These are phyloP conservation scores for Geotrichum bryndzae DNA, from an alignment of 1,139 yeast species.

Conservation along the genomic window DNA sequence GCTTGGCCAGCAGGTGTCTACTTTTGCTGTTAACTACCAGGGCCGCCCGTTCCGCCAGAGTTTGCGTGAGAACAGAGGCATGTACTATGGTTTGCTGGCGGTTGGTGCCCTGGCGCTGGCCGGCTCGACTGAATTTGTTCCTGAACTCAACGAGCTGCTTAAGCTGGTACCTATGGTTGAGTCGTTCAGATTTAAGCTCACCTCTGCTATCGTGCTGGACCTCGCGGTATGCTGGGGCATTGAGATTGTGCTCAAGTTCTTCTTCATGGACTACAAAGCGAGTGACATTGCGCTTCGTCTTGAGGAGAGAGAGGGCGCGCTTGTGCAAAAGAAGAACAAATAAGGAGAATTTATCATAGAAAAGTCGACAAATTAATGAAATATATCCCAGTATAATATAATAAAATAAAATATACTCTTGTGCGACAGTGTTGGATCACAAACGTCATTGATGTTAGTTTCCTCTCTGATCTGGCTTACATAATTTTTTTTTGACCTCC, in stretches of 20 bases:
- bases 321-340: conserved; percentile 32
- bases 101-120: conserved; percentile 84
- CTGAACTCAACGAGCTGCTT: conserved; percentile 89
- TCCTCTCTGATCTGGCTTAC: not conserved
- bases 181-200: conserved; percentile 71
- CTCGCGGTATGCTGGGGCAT: conserved; percentile 72
- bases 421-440: not conserved
- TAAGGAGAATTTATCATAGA: conserved; percentile 15
- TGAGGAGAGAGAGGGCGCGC: conserved; percentile 30
- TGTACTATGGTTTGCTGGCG: conserved; percentile 92
- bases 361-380: not conserved
- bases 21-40: conserved; percentile 96
- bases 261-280: conserved; percentile 86
- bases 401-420: no score
- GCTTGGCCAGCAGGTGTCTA: conserved; percentile 92
- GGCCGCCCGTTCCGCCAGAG: conserved; percentile 96
- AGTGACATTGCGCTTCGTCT: conserved; percentile 70
- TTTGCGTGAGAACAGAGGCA: conserved; percentile 84
- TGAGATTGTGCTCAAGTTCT: conserved; percentile 70
- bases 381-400: not conserved
- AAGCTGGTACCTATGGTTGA: conserved; percentile 81
- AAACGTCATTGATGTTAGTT: not conserved
- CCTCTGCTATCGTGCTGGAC: conserved; percentile 67
- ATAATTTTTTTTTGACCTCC: not conserved
- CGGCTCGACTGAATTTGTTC: conserved; percentile 91